These are phyloP conservation scores for Onygenales sp. DNA, from an alignment of 2,329 filamentous ascomycete species.

Conservation along the genomic window DNA sequence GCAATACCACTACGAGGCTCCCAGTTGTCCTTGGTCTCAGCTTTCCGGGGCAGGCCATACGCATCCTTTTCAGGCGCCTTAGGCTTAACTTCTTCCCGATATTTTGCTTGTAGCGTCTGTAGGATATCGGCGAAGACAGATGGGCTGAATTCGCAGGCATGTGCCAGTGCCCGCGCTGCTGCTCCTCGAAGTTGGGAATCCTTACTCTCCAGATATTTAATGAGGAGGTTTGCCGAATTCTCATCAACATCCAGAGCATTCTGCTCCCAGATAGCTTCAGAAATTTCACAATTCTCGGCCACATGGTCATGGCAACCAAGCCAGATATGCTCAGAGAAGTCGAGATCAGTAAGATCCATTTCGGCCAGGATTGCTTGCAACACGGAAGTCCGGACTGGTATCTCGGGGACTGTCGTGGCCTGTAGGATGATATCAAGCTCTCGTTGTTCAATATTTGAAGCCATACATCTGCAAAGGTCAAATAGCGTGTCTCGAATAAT, in stretches of 20 bases:
- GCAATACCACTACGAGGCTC: slow-evolving; percentile 84
- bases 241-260: slow-evolving; percentile 65
- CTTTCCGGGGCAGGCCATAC: slow-evolving; percentile 88
- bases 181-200: slow-evolving; percentile 77
- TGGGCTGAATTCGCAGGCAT: slow-evolving; percentile 55
- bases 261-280: slow-evolving; percentile 88
- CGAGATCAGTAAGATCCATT: slow-evolving; percentile 78
- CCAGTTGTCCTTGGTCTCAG: slow-evolving; percentile 82
- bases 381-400: slow-evolving; percentile 71
- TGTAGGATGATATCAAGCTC: slow-evolving; percentile 71
- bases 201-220: slow-evolving; percentile 69
- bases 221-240: slow-evolving; percentile 55
- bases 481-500: slow-evolving; percentile 84
- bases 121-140: slow-evolving; percentile 55
- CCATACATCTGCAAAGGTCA: slow-evolving; percentile 75
- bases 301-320: slow-evolving; percentile 85
- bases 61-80: slow-evolving; percentile 77
- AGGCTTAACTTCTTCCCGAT: slow-evolving; percentile 71
- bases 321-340: slow-evolving; percentile 87
- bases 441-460: slow-evolving; percentile 62
- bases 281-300: slow-evolving; percentile 75
- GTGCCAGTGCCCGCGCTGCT: slow-evolving; percentile 70
- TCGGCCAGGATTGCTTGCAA: slow-evolving; percentile 86
- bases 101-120: slow-evolving; percentile 57
- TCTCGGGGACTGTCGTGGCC: slow-evolving; percentile 69